These are phyloP conservation scores for Chytriomyces sp. DNA, from an alignment of 192 early-diverging fungal genomes.

Conservation along the genomic window DNA sequence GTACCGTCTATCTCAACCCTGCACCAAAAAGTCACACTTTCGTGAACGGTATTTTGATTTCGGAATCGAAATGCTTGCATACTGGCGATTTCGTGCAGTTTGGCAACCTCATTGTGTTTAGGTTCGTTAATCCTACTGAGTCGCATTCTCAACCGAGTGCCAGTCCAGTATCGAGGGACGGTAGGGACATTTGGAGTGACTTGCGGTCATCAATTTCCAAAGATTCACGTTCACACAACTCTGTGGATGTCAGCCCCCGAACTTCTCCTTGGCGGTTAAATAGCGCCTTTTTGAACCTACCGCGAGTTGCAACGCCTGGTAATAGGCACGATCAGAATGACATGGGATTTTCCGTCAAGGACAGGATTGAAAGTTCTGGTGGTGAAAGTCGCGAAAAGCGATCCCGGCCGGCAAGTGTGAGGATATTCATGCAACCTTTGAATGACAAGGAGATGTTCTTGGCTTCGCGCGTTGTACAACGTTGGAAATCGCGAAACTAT, in stretches of 20 bases:
- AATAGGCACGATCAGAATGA: neutral
- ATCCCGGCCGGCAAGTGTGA: neutral
- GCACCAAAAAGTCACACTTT: neutral
- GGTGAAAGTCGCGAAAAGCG: neutral
- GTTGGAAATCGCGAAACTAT: conserved; percentile 38
- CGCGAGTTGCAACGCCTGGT: no score
- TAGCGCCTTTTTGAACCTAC: no score
- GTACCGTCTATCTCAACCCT: conserved; percentile 1
- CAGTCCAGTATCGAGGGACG: no score
- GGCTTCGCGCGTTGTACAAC: conserved; percentile 3
- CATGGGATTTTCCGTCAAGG: neutral
- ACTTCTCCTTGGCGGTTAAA: neutral
- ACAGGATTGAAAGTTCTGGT: neutral
- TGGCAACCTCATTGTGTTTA: neutral
- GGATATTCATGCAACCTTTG: neutral
- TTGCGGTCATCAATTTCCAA: neutral
- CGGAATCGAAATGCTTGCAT: conserved; percentile 6
- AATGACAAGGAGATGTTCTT: conserved; percentile 13
- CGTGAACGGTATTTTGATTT: conserved; percentile 21
- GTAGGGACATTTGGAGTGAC: neutral
- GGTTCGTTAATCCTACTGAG: conserved; percentile 21
- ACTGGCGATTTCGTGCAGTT: conserved; percentile 29
- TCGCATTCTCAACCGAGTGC: neutral
- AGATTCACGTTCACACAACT: neutral
- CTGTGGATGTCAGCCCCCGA: neutral